Evolutionary conservation across 345 rosid genomes (phyloP), one percentile per base, ranked within the genome.

Genomic region (Mangifera indica): DNA sequence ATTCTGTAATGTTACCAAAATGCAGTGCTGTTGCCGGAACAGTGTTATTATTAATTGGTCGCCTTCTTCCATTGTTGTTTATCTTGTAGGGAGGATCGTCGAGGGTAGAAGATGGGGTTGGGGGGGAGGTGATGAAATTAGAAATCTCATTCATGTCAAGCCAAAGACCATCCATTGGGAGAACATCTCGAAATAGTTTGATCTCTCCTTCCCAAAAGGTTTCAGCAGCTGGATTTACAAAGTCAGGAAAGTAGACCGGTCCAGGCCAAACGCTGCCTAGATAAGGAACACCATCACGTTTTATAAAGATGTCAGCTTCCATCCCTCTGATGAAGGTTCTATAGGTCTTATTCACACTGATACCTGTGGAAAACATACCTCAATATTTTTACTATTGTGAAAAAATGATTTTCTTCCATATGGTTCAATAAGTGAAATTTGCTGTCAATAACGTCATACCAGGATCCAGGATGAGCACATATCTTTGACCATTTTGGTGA

Each of bases 21-120:
- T 63, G 67, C 1, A 42, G 4, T 20, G 52, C 66, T 63, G 66
- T 63, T 12, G 66, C 52, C 1, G 66, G 51, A 42, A 42, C 29
- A 10, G 66, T 63, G 2, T 3, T 63, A 42, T 42, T 42, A 14
- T 20, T 63, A 20, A 63, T 63, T 63, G 51, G 51, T 13, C 10
- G 29, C 4, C 8, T 49, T 1, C 20, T 22, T 42, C 66, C 66
- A 13, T 11, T 15, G 46, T 80, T 80, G 79, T 85, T 82, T 24
- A 85, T 82, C 62, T 60, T 76, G 86, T 82, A 85, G 4, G 86
- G 88, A 6, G 86, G 88, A 29, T 74, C 58, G 48, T 84, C 88
- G 0, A 85, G 77, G 5, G 74, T 76, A 6, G 86, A 84, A 29
- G 10, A 14, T 42, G 69, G 77, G 10, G 44, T 67, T 5, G 88